These are phyloP conservation scores for Jacaranda copaia DNA, from an alignment of 257 asterid genomes.

Conservation along the genomic window DNA sequence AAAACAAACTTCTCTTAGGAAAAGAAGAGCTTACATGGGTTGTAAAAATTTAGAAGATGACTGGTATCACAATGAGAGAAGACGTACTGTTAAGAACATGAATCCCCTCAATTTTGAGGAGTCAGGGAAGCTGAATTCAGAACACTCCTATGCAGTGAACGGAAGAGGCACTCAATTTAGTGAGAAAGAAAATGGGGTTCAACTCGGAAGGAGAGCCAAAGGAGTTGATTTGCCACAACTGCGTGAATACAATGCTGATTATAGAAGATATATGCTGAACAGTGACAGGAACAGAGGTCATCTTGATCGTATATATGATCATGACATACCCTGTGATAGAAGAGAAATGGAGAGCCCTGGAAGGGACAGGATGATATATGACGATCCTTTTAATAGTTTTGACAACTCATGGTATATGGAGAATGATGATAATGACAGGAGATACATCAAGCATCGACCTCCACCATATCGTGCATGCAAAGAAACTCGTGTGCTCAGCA, in stretches of 20 bases:
- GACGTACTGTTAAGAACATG: constrained; percentile 34
- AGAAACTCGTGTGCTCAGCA: constrained; percentile 32
- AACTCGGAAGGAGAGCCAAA: constrained; percentile 40
- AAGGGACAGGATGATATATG: constrained; percentile 41
- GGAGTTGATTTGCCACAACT: constrained; percentile 38
- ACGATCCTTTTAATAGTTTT: constrained; percentile 29
- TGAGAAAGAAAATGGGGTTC: constrained; percentile 38
- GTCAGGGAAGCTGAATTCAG: constrained; percentile 36
- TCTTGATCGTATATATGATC: constrained; percentile 36
- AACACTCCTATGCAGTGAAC: constrained; percentile 31
- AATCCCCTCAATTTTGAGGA: constrained; percentile 28
- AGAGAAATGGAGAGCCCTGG: constrained; percentile 47
- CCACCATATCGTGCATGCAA: constrained; percentile 37
- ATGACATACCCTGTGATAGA: constrained; percentile 37
- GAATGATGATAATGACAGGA: constrained; percentile 41
- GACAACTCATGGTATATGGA: constrained; percentile 33
- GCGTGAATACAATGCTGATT: constrained; percentile 30
- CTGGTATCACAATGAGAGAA: constrained; percentile 41
- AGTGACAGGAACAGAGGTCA: constrained; percentile 39
- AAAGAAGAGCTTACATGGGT: constrained; percentile 32
- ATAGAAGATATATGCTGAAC: constrained; percentile 35
- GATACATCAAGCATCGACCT: constrained; percentile 36
- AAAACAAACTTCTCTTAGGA: constrained; percentile 36
- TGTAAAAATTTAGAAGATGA: constrained; percentile 36
- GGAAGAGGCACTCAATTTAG: constrained; percentile 37